These are phyloP conservation scores for Cyberlindnera mycetangii DNA, from an alignment of 805 yeast genomes.

Conservation along the genomic window DNA sequence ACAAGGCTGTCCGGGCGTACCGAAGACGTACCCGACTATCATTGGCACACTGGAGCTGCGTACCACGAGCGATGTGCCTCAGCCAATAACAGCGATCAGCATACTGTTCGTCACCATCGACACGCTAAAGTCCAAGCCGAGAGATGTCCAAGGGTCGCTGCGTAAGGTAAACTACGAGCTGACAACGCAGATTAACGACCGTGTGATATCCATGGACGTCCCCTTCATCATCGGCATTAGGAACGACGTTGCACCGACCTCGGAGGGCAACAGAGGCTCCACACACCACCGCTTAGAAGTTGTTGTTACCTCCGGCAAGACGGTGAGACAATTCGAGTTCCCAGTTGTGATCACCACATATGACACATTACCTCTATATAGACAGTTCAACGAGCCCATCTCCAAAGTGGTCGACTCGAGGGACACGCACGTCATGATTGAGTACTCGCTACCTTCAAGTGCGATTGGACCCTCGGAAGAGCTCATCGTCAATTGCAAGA, in stretches of 20 bases:
- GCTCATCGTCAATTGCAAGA: slow-evolving; percentile 36
- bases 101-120: slow-evolving; percentile 50
- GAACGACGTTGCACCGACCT: slow-evolving; percentile 51
- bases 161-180: slow-evolving; percentile 32
- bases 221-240: slow-evolving; percentile 59
- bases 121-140: slow-evolving; percentile 40
- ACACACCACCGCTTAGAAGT: slow-evolving; percentile 42
- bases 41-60: slow-evolving; percentile 56
- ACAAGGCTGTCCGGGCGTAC: slow-evolving; percentile 68
- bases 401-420: slow-evolving; percentile 41
- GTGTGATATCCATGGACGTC: slow-evolving; percentile 52
- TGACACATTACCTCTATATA: slow-evolving; percentile 53
- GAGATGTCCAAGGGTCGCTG: slow-evolving; percentile 33
- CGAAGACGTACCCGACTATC: slow-evolving; percentile 56
- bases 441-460: slow-evolving; percentile 45
- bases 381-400: slow-evolving; percentile 53
- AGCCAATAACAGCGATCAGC: slow-evolving; percentile 45
- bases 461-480: slow-evolving; percentile 60
- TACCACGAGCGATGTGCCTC: slow-evolving; percentile 46
- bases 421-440: slow-evolving; percentile 47
- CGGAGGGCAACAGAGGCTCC: slow-evolving; percentile 42
- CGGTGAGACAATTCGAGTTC: slow-evolving; percentile 30
- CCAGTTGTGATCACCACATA: slow-evolving; percentile 55
- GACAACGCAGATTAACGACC: slow-evolving; percentile 36
- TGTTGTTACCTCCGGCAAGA: slow-evolving; percentile 17